Base-by-base conservation (phyloP, 2,329 filamentous ascomycete genomes). In the Dactylellina sp. region DNA sequence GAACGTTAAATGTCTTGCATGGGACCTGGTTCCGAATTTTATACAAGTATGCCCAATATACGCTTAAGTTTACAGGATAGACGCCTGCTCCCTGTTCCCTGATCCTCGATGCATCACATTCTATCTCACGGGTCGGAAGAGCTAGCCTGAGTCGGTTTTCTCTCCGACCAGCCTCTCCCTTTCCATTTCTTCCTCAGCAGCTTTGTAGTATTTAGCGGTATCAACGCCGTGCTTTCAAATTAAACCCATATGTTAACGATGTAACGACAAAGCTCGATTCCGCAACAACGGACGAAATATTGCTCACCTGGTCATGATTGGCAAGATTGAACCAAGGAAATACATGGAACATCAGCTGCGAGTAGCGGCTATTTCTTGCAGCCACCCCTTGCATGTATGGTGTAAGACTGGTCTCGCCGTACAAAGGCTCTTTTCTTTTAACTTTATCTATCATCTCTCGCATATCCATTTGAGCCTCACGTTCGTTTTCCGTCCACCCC, bases 311-410 rank as follows among this genome's bases (percentile, higher is more conserved):
- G 81, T 88, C 89, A 83, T 99, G 95, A 83, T 99, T 98, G 80
- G 97, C 94, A 83, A 99, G 91, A 85, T 99, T 99, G 84, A 97
- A 94, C 95, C 93, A 98, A 40, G 94, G 93, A 65, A 99, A 84
- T 62, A 94, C 88, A 80, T 93, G 90, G 77, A 91, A 84, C 82
- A 94, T 95, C 32, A 95, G 85, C 42, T 91, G 90, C 39, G 91
- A 89, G 85, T 97, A 98, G 80, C 95, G 87, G 80, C 93, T 97
- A 84, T 99, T 96, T 78, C 95, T 86, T 71, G 92, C 89, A 59
- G 95, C 93, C 40, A 97, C 90, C 72, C 94, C 95, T 83, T 99
- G 95, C 85, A 97, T 90, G 83, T 97, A 92, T 76, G 93, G 89
- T 68, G 89, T 90, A 79, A 97, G 83, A 60, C 84, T 84, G 79